Conservation (phyloP, 805 yeast genomes). For the Wickerhamiella australiensis region DNA sequence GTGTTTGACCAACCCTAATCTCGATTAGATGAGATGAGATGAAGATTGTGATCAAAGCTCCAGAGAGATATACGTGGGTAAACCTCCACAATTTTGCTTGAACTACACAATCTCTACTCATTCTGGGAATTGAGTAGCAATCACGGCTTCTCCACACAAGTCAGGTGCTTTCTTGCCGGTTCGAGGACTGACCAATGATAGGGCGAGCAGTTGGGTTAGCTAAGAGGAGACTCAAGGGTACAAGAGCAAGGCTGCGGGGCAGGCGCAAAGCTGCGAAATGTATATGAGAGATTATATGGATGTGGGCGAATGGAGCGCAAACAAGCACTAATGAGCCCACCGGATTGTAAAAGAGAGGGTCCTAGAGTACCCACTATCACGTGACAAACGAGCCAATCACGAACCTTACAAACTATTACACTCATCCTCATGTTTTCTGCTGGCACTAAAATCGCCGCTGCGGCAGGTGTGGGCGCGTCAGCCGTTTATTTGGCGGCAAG, state of each 20-base stretch:
- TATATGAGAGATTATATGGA: too few species aligned
- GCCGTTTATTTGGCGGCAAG: slow-evolving; percentile 32
- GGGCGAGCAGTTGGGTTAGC: neutral
- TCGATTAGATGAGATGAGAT: neutral
- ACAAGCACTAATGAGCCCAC: too few species aligned
- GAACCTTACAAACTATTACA: slow-evolving; percentile 11
- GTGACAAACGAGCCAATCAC: slow-evolving; percentile 11
- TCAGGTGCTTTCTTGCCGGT: neutral
- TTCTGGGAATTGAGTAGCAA: too few species aligned
- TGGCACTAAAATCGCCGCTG: slow-evolving; percentile 19
- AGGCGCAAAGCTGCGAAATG: too few species aligned
- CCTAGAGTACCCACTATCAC: neutral
- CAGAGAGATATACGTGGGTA: too few species aligned
- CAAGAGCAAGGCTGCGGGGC: neutral
- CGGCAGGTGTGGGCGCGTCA: slow-evolving; percentile 49
- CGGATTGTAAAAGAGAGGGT: neutral
- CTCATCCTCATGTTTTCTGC: slow-evolving; percentile 13
- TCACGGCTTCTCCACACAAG: neutral
- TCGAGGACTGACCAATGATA: neutral
- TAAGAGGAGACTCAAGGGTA: neutral
- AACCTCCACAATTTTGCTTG: neutral
- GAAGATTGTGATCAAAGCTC: too few species aligned
- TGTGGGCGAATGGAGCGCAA: too few species aligned
- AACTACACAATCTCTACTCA: neutral
- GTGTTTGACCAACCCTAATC: too few species aligned